These are phyloP conservation scores for Teratosphaeria epicoccoides DNA, from an alignment of 2,329 filamentous ascomycete genomes.

Conservation along the genomic window DNA sequence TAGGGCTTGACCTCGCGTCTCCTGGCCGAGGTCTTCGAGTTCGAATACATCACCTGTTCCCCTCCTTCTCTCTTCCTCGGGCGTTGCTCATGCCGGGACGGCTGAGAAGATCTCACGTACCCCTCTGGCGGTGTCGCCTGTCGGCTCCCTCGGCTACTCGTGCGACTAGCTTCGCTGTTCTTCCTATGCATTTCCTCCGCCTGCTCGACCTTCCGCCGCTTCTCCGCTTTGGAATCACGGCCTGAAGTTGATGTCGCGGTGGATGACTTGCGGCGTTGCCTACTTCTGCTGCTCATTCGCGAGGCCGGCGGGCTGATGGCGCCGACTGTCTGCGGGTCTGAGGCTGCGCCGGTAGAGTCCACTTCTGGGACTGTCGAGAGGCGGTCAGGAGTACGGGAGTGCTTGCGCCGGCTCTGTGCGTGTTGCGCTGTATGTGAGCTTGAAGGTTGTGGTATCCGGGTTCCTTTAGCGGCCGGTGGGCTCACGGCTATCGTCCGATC, in stretches of 20 bases:
- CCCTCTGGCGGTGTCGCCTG: conserved; percentile 21
- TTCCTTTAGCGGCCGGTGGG: conserved; percentile 13
- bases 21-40: not conserved
- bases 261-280: conserved; percentile 10
- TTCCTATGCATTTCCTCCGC: conserved; percentile 22
- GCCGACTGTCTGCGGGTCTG: conserved; percentile 3
- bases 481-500: conserved; percentile 24
- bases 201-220: conserved; percentile 22
- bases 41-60: not conserved
- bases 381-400: conserved; percentile 17
- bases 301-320: conserved; percentile 14
- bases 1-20: not conserved
- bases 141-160: conserved; percentile 14
- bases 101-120: conserved; percentile 14
- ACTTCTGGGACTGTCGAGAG: conserved; percentile 25
- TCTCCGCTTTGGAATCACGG: conserved; percentile 22
- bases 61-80: not conserved
- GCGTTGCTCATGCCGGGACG: conserved; percentile 2
- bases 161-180: conserved; percentile 11
- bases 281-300: conserved; percentile 19
- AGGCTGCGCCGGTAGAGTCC: conserved; percentile 10
- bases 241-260: conserved; percentile 5
- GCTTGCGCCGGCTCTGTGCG: not conserved
- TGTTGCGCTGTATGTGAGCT: not conserved
- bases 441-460: not conserved